Base-by-base conservation (phyloP, 352 stramenopile species). In the Pythium rishiriense region DNA sequence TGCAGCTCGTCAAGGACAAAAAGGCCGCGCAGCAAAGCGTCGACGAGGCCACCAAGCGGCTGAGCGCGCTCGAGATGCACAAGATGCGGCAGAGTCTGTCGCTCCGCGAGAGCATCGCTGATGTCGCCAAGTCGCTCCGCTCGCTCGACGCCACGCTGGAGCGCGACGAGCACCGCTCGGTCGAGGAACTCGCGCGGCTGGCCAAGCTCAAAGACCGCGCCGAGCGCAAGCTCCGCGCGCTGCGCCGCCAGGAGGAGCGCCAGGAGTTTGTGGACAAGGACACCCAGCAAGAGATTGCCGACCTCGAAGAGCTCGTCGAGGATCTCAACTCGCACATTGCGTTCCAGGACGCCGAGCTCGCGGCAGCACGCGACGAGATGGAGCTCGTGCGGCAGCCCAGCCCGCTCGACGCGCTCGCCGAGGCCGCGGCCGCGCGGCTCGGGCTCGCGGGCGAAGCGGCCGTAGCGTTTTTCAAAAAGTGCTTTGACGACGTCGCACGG, bases 41-140 rank as follows among this genome's bases (percentile, higher is more conserved):
- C 24, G 76, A 74, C 17, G 83, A 91, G 56, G 80, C 80, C 0
- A 65, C 68, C 26, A 68, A 69, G 5, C 83, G 83, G 15, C 60
- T 91, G 24, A 91, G 78, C 35, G 79, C 81, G 4, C 61, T 94
- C n/a, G 84, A 94, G 63, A 91, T 94, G 84, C 77, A 92, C 33
- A 90, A 89, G 57, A 69, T 94, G 64, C 77, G 86, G 0, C 81
- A 91, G 53, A 92, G 81, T 24, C 56, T 94, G 28, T 81, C 76
- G 0, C 64, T 94, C 17, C 79, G 81, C 12, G 76, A 90, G 53
- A 92, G 83, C 68, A 94, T 94, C 45, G 86, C 74, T 3, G 84
- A 93, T 19, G 59, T 93, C 3, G 79, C 84, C 2, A 73, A 76
- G 53, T 88, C 86, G 25, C 67, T 94, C 3, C 69, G 71, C 5